Evolutionary conservation across 257 asterid genomes (phyloP).

Genomic region (Lithospermum erythrorhizon): DNA sequence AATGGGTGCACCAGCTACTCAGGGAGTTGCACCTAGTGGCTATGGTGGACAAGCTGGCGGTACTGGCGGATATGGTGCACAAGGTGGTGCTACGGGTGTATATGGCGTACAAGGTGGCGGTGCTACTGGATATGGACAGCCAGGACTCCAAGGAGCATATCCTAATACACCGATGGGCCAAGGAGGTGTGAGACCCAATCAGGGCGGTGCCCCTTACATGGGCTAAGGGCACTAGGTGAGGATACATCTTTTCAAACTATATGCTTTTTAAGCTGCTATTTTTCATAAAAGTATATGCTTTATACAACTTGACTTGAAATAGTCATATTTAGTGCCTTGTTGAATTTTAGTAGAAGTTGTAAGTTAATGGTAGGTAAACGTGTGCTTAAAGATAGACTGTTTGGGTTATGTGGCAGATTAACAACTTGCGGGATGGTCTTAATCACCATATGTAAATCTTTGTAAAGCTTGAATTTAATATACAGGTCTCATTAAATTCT

Average conservation of each 20-base stretch:
- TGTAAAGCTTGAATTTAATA: too few relatives aligned
- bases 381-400: neutral
- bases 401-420: neutral
- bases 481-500: neutral
- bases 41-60: constrained; percentile 60
- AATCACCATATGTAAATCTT: too few relatives aligned
- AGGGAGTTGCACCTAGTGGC: constrained; percentile 57
- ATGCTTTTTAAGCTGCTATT: neutral
- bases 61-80: constrained; percentile 33
- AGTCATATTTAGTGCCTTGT: neutral
- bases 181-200: constrained; percentile 69
- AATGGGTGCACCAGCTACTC: constrained; percentile 55
- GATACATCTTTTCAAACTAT: neutral
- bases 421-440: neutral
- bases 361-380: neutral
- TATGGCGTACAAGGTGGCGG: neutral
- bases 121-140: constrained; percentile 17
- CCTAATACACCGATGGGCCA: constrained; percentile 76
- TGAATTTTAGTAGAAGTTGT: neutral
- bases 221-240: constrained; percentile 82
- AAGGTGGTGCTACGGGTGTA: neutral
- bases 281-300: neutral
- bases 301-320: neutral
- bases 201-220: constrained; percentile 89
- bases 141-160: constrained; percentile 72